These are phyloP conservation scores for Saccharomyces kudriavzevii DNA, from an alignment of 805 yeast species.

Conservation along the genomic window DNA sequence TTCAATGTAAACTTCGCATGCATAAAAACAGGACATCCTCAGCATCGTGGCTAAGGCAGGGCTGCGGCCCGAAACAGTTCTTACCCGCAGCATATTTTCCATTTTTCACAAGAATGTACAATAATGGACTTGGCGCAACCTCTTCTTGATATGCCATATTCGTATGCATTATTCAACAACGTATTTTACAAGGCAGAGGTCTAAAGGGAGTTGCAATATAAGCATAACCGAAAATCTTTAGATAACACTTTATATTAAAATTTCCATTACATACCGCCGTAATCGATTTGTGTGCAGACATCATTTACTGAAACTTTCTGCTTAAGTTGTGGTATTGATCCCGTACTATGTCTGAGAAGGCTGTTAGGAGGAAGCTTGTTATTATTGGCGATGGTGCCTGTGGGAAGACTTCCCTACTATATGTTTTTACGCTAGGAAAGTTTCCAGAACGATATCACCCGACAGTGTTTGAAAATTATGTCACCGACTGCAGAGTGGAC, in stretches of 20 bases:
- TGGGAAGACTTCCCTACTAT: slow-evolving; percentile 84
- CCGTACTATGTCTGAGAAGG: slow-evolving; percentile 23
- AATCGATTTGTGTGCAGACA: neutral
- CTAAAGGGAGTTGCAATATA: neutral
- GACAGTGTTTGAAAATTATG: slow-evolving; percentile 90
- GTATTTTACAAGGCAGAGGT: neutral
- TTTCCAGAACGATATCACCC: slow-evolving; percentile 91
- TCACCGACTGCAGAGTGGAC: slow-evolving; percentile 87
- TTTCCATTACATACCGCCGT: neutral
- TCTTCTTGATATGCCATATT: neutral
- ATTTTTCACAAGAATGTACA: neutral
- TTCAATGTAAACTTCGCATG: neutral
- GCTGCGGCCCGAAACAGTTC: neutral
- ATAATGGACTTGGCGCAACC: neutral
- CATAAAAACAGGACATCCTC: neutral
- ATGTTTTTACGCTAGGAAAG: slow-evolving; percentile 86
- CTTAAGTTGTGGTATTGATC: neutral
- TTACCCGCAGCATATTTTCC: neutral
- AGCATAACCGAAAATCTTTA: neutral
- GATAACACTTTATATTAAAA: neutral
- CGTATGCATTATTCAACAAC: neutral
- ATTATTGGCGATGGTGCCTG: slow-evolving; percentile 95
- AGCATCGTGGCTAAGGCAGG: neutral
- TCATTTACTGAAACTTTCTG: neutral
- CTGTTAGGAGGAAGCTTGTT: slow-evolving; percentile 64